Conservation (phyloP, 768 basidiomycete species). For the Chalciporus pseudorubinellus region DNA sequence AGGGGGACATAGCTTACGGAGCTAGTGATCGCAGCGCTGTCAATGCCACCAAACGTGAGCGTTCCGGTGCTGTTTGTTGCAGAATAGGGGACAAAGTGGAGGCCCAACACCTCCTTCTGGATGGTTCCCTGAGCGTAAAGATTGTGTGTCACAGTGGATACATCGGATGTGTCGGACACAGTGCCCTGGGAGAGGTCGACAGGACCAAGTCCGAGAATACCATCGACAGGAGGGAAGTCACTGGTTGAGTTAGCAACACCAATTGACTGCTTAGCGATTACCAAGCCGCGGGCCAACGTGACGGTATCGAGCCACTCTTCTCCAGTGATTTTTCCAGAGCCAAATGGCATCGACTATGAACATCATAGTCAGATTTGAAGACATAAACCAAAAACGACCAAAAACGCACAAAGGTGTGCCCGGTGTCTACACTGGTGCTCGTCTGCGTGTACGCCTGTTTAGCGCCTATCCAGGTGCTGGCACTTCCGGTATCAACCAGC, state of each 20-base stretch:
- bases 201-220: constrained; percentile 4
- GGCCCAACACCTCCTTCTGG: constrained; percentile 22
- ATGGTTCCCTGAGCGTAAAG: constrained; percentile 30
- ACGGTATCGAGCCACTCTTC: constrained; percentile 3
- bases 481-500: constrained; percentile 28
- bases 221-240: background rate
- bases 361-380: background rate
- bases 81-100: constrained; percentile 29
- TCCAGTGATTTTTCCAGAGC: background rate
- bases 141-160: constrained; percentile 36
- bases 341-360: background rate
- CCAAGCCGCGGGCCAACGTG: background rate
- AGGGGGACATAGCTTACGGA: constrained; percentile 19
- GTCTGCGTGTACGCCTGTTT: constrained; percentile 8
- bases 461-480: constrained; percentile 29
- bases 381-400: background rate
- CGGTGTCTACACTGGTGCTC: constrained; percentile 12
- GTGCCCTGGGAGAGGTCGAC: background rate
- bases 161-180: background rate
- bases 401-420: constrained; percentile 13
- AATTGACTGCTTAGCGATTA: background rate
- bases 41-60: constrained; percentile 27
- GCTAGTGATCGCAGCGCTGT: constrained; percentile 12
- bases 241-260: background rate
- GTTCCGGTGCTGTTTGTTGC: constrained; percentile 17